Percentiles rank a stretch among this genome's conserved stretches.
Conservation (phyloP, 441 rosid species). For the Croton laevigatus region DNA sequence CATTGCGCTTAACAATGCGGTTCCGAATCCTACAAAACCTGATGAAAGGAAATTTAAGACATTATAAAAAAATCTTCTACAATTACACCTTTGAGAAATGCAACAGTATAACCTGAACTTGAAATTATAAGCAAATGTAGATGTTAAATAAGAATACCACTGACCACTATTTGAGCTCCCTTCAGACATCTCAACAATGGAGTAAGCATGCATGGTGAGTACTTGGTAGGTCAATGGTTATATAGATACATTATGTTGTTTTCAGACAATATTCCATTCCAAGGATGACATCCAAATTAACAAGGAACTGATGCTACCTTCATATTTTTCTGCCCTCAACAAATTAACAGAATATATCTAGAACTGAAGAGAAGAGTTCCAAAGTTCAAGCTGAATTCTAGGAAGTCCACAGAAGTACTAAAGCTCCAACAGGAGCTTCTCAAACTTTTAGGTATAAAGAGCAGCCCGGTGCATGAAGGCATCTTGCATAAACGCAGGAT, state of each 20-base stretch:
- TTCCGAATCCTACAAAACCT: conserved; percentile 79
- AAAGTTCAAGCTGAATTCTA: neutral
- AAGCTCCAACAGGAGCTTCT: neutral
- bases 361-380: neutral
- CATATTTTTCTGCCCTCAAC: neutral
- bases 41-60: conserved; percentile 20
- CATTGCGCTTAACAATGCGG: conserved; percentile 53
- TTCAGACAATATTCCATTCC: neutral
- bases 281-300: neutral
- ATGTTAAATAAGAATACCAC: neutral
- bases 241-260: neutral
- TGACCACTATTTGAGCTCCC: neutral
- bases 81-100: neutral
- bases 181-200: neutral
- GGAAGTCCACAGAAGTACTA: neutral
- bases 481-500: too few relatives aligned
- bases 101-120: neutral
- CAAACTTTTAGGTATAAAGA: too few relatives aligned
- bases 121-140: neutral
- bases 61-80: conserved; percentile 5
- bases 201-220: neutral
- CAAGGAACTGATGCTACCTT: neutral
- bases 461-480: too few relatives aligned
- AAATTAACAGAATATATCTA: neutral
- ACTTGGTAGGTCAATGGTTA: neutral